Conservation (phyloP, 2,329 filamentous ascomycete genomes). For the Colletotrichum costaricense region DNA sequence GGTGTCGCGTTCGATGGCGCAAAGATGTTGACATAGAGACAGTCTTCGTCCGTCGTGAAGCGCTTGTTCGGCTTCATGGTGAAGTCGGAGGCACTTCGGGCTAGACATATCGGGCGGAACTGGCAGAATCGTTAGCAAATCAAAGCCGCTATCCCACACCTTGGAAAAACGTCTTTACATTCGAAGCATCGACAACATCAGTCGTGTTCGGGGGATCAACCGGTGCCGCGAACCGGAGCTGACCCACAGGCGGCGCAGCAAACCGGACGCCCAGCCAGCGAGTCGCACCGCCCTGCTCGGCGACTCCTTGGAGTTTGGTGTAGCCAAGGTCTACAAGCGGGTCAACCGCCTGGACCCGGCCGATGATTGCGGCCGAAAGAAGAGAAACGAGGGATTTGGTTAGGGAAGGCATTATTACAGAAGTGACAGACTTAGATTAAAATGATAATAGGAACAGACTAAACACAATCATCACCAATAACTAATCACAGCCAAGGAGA, state of each 20-base stretch:
- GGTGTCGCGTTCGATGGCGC: slow-evolving; percentile 66
- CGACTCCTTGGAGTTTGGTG: slow-evolving; percentile 70
- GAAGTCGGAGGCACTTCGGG: slow-evolving; percentile 34
- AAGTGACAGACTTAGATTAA: slow-evolving; percentile 15
- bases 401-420: slow-evolving; percentile 19
- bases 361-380: slow-evolving; percentile 23
- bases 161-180: not conserved
- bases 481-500: not conserved
- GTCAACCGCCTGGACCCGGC: slow-evolving; percentile 31
- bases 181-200: slow-evolving; percentile 13
- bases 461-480: not conserved
- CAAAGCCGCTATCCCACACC: too few species aligned
- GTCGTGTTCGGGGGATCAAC: slow-evolving; percentile 53
- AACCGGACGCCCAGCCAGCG: slow-evolving; percentile 83
- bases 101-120: slow-evolving; percentile 31
- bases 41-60: slow-evolving; percentile 66
- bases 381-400: slow-evolving; percentile 17
- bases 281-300: slow-evolving; percentile 62
- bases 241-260: slow-evolving; percentile 75
- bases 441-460: not conserved
- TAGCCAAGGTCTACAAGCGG: slow-evolving; percentile 71
- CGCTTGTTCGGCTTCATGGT: slow-evolving; percentile 38
- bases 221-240: slow-evolving; percentile 75
- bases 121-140: not conserved
- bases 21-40: slow-evolving; percentile 75